These are phyloP conservation scores for Yamadazyma epiphylla DNA, from an alignment of 1,139 yeast genomes.

Conservation along the genomic window DNA sequence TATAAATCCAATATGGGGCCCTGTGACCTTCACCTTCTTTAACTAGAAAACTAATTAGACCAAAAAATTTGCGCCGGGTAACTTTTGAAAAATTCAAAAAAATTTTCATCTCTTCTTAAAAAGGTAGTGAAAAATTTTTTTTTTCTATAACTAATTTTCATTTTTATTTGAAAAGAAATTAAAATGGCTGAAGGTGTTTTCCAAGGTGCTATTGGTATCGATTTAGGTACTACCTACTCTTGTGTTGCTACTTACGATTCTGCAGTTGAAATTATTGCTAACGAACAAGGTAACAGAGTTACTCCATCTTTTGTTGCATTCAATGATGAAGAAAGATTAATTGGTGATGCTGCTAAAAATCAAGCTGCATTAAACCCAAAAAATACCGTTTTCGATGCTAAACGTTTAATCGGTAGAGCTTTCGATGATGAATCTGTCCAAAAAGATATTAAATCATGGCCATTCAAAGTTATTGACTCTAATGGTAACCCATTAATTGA, in stretches of 20 bases:
- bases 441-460: slow-evolving; percentile 41
- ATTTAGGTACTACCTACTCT: slow-evolving; percentile 82
- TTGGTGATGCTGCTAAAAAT: slow-evolving; percentile 99
- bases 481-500: slow-evolving; percentile 86
- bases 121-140: slow-evolving; percentile 10
- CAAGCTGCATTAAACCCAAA: slow-evolving; percentile 97
- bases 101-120: slow-evolving; percentile 11
- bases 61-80: slow-evolving; percentile 5
- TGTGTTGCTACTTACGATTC: slow-evolving; percentile 81
- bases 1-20: slow-evolving; percentile 1
- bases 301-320: slow-evolving; percentile 98
- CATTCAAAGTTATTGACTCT: slow-evolving; percentile 52
- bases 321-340: slow-evolving; percentile 95
- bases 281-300: slow-evolving; percentile 62
- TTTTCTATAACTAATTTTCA: slow-evolving; percentile 10
- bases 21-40: slow-evolving; percentile 1
- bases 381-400: slow-evolving; percentile 96
- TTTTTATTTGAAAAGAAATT: slow-evolving; percentile 6
- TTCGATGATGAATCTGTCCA: slow-evolving; percentile 42
- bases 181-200: slow-evolving; percentile 98
- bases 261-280: slow-evolving; percentile 63
- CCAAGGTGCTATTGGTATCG: slow-evolving; percentile 94
- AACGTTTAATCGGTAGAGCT: slow-evolving; percentile 70
- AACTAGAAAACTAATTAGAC: neutral
- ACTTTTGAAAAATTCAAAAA: slow-evolving; percentile 8